Evolutionary conservation across 2,329 filamentous ascomycete species (phyloP), one percentile per base, ranked within the genome.

Genomic region (Pestalotiopsis sp.): DNA sequence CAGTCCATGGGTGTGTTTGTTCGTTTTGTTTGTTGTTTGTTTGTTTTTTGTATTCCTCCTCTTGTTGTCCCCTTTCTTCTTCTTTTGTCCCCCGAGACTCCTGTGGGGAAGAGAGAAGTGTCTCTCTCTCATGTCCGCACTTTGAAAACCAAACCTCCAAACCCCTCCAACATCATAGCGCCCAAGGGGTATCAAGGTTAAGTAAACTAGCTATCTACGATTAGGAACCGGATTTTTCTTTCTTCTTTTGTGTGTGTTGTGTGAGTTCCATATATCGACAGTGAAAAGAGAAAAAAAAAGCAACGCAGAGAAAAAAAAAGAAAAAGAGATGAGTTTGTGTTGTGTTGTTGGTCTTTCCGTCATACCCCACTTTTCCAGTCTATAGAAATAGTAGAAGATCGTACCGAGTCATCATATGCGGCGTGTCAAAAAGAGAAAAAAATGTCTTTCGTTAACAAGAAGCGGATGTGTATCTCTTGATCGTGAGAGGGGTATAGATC

Each of bases 131-230:
- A 31, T 31, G 27, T 31, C 27, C 27, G 27, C 27, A 31, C 27
- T 31, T 31, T 49, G 45, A 20, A 49, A 52, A 52, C 45, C 45
- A 17, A 17, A 17, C 45, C 17, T 45, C 41, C 41, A n/a, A 31
- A 31, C 41, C 7, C 45, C 45, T n/a, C 45, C 45, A 52, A 52
- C 45, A 52, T 52, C 45, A 52, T 13, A n/a, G 45, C 45, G 45
- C 45, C 45, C 60, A 63, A 66, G 68, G 76, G 76, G 76, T 78
- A 78, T 77, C 76, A 75, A 73, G 68, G 27, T 31, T 72, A 70
- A 73, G 72, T 52, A 17, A 52, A 52, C 45, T 70, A 75, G 70
- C 77, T 77, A 78, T 78, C 77, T 78, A 78, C 76, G 75, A 77
- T 77, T 77, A 75, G 73, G 69, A 69, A 66, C 63, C n/a, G 20